phyloP scores from a whole-genome alignment of 495 filamentous ascomycete genomes.

The Astrocystis sublimbata region DNA sequence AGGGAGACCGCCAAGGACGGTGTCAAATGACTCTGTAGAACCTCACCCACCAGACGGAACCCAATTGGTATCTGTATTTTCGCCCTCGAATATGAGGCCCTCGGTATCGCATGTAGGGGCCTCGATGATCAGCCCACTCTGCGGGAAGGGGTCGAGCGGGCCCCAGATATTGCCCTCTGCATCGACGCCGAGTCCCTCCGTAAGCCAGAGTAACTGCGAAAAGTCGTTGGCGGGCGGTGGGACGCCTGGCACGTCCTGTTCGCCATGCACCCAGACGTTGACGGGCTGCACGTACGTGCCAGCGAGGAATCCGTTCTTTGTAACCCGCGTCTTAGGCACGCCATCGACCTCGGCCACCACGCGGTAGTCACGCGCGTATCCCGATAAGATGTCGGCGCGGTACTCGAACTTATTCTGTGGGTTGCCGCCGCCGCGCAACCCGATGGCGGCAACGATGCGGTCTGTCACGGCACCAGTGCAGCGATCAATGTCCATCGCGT shows the following conservation, averaged over 20 bases:
- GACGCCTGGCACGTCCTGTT: slow-evolving; percentile 32
- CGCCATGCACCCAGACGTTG: slow-evolving; percentile 40
- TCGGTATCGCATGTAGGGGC: slow-evolving; percentile 1
- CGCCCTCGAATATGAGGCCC: not conserved
- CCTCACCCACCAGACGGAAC: slow-evolving; percentile 15
- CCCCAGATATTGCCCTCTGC: slow-evolving; percentile 27
- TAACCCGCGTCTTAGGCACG: slow-evolving; percentile 28
- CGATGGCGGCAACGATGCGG: slow-evolving; percentile 29
- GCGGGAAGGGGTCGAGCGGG: slow-evolving; percentile 31
- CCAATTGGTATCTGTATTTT: slow-evolving; percentile 9
- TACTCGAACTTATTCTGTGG: slow-evolving; percentile 38
- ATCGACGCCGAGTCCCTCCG: slow-evolving; percentile 26
- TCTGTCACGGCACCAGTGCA: slow-evolving; percentile 42
- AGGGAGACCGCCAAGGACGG: too few relatives aligned
- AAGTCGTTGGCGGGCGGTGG: slow-evolving; percentile 32
- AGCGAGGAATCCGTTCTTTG: slow-evolving; percentile 40
- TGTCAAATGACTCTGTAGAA: not conserved
- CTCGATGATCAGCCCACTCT: slow-evolving; percentile 13
- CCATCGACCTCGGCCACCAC: slow-evolving; percentile 27
- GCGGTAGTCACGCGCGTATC: slow-evolving; percentile 42
- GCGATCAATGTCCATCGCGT: slow-evolving; percentile 41
- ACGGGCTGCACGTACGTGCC: slow-evolving; percentile 44
- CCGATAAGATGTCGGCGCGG: slow-evolving; percentile 27
- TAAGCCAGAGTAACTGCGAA: slow-evolving; percentile 17
- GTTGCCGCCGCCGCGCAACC: slow-evolving; percentile 28